phyloP scores from a whole-genome alignment of 768 basidiomycete genomes.

The Boletus edulis region DNA sequence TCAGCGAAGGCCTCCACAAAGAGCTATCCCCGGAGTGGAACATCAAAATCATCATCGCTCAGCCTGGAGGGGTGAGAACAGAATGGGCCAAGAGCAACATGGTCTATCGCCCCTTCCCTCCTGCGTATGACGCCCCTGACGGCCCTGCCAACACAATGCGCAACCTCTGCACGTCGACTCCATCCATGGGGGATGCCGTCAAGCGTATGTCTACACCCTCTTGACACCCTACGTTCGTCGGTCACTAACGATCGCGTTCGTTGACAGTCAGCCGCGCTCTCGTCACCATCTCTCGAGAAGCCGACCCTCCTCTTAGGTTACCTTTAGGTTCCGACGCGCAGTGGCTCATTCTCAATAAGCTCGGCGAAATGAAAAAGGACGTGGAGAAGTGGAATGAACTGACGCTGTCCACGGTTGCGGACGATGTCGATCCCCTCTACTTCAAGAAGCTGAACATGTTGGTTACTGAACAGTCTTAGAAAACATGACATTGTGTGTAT shows the following conservation, averaged over 20 bases:
- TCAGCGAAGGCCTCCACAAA: conserved; percentile 22
- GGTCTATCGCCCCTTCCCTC: conserved; percentile 13
- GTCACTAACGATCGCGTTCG: background rate
- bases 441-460: conserved; percentile 2
- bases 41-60: conserved; percentile 21
- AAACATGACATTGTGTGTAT: no score
- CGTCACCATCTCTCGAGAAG: conserved; percentile 15
- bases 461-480: background rate
- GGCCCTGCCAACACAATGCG: conserved; percentile 15
- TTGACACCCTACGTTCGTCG: background rate
- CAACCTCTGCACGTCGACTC: background rate
- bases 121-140: conserved; percentile 14
- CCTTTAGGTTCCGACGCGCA: conserved; percentile 23
- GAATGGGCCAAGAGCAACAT: conserved; percentile 21
- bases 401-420: conserved; percentile 16
- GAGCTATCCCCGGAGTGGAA: conserved; percentile 27
- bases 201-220: conserved; percentile 8
- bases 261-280: conserved; percentile 17
- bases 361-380: conserved; percentile 16
- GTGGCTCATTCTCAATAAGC: conserved; percentile 12
- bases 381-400: conserved; percentile 12
- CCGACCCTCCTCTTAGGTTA: conserved; percentile 20
- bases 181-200: background rate
- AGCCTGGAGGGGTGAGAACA: conserved; percentile 21
- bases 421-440: conserved; percentile 16